Evolutionary conservation across 129 eudicot species (phyloP).

Genomic region (Ambrosia trifida): DNA sequence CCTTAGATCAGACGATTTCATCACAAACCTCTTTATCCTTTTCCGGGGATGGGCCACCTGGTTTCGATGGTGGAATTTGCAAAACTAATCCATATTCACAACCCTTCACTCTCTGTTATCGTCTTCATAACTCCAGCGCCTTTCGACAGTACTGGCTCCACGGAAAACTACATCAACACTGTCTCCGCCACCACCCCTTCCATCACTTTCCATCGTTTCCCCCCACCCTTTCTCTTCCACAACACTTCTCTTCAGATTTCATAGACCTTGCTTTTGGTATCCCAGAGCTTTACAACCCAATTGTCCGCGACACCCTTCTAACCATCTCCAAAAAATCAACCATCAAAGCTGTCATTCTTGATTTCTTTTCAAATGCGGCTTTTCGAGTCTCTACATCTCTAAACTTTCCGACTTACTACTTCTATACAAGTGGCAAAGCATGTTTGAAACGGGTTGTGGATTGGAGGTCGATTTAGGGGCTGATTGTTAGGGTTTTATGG

Average conservation of each 20-base stretch:
- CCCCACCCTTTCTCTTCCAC: constrained; percentile 39
- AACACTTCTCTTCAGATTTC: constrained; percentile 17
- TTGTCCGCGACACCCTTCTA: constrained; percentile 39
- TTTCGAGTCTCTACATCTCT: constrained; percentile 39
- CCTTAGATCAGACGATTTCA: too few relatives aligned
- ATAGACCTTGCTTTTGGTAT: constrained; percentile 37
- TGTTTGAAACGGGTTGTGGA: too few relatives aligned
- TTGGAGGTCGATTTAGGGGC: too few relatives aligned
- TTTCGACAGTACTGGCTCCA: constrained; percentile 34
- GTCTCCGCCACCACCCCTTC: constrained; percentile 45
- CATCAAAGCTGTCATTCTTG: constrained; percentile 53
- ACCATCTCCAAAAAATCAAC: constrained; percentile 37
- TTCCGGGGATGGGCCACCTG: constrained; percentile 45
- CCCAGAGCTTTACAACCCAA: constrained; percentile 45
- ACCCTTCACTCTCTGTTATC: constrained; percentile 32
- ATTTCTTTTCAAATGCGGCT: constrained; percentile 61
- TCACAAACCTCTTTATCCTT: constrained; percentile 48
- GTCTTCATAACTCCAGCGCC: constrained; percentile 35
- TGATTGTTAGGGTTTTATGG: too few relatives aligned
- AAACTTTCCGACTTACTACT: constrained; percentile 57
- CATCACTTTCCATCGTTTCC: constrained; percentile 49
- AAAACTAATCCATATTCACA: constrained; percentile 39
- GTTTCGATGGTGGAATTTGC: constrained; percentile 59
- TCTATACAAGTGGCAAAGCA: constrained; percentile 41
- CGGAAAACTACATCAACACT: constrained; percentile 36